Percentiles rank a stretch among this genome's conserved stretches.
Evolutionary conservation across 2,329 filamentous ascomycete genomes (phyloP).

Genomic region (Hortaea werneckii): DNA sequence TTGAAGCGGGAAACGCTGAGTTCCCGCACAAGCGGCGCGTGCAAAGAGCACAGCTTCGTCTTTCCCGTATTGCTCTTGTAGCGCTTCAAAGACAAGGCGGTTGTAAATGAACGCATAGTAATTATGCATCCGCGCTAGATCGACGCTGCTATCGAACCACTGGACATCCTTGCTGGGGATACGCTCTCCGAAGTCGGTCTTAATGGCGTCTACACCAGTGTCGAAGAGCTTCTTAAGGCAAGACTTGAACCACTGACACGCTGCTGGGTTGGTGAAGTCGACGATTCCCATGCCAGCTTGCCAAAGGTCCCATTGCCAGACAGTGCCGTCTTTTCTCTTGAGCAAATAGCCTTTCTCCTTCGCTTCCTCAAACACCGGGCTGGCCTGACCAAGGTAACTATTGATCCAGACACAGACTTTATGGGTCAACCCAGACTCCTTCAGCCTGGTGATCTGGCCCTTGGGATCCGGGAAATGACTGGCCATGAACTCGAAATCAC

Average conservation of each 20-base stretch:
- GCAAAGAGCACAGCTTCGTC: conserved; percentile 56
- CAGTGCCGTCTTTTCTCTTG: conserved; percentile 55
- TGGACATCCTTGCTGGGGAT: conserved; percentile 56
- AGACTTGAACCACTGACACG: conserved; percentile 52
- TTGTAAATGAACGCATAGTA: conserved; percentile 68
- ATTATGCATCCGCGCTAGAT: conserved; percentile 63
- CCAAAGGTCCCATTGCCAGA: conserved; percentile 72
- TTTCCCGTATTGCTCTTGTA: conserved; percentile 43
- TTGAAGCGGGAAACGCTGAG: conserved; percentile 55
- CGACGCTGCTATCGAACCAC: conserved; percentile 51
- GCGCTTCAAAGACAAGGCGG: conserved; percentile 56
- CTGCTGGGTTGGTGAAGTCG: conserved; percentile 64
- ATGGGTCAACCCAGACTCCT: conserved; percentile 46
- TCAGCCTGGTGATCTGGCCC: conserved; percentile 54
- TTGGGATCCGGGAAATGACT: conserved; percentile 59
- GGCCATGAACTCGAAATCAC: conserved; percentile 61
- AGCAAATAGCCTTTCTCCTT: conserved; percentile 58
- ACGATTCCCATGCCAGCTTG: conserved; percentile 66
- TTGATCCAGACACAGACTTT: conserved; percentile 71
- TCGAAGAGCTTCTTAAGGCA: conserved; percentile 57
- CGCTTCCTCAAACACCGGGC: conserved; percentile 54
- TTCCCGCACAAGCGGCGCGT: conserved; percentile 55
- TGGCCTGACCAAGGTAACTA: conserved; percentile 61
- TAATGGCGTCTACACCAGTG: conserved; percentile 60
- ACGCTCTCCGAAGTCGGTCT: conserved; percentile 67